A percentile compares a stretch with the other conserved stretches of the same genome.
These are phyloP conservation scores for Macroventuria anomochaeta DNA, from an alignment of 2,329 filamentous ascomycete species.

Conservation along the genomic window DNA sequence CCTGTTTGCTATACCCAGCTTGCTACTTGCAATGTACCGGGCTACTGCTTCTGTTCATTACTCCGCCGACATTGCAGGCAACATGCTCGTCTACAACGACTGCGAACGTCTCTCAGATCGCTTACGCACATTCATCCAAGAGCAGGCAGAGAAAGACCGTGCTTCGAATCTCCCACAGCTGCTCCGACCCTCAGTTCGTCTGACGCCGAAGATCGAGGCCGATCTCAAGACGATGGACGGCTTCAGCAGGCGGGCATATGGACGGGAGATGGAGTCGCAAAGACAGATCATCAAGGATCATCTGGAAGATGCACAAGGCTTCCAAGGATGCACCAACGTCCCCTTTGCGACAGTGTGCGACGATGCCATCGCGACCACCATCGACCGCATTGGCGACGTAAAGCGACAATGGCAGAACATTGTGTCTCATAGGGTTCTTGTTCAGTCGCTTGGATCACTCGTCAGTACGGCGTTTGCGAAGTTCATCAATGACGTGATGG, in stretches of 20 bases:
- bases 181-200: constrained; percentile 44
- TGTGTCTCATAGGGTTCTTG: constrained; percentile 64
- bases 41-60: constrained; percentile 80
- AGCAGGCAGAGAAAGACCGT: constrained; percentile 49
- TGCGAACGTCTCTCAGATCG: constrained; percentile 63
- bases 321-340: constrained; percentile 63
- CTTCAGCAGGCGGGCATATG: constrained; percentile 67
- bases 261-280: constrained; percentile 69
- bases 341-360: constrained; percentile 67
- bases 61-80: constrained; percentile 62
- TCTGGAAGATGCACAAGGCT: constrained; percentile 68
- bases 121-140: constrained; percentile 57
- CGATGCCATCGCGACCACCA: constrained; percentile 63
- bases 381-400: constrained; percentile 64
- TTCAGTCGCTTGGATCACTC: constrained; percentile 67
- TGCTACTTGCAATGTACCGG: constrained; percentile 78
- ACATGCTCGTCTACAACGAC: constrained; percentile 72
- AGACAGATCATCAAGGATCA: constrained; percentile 67
- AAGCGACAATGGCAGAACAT: constrained; percentile 64
- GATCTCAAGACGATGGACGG: constrained; percentile 64
- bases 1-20: constrained; percentile 73
- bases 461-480: constrained; percentile 64
- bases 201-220: constrained; percentile 58
- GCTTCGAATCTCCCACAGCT: constrained; percentile 38
- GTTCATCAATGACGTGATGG: constrained; percentile 67